Evolutionary conservation across 768 basidiomycete genomes (phyloP).

Genomic region (Suillus brevipes): DNA sequence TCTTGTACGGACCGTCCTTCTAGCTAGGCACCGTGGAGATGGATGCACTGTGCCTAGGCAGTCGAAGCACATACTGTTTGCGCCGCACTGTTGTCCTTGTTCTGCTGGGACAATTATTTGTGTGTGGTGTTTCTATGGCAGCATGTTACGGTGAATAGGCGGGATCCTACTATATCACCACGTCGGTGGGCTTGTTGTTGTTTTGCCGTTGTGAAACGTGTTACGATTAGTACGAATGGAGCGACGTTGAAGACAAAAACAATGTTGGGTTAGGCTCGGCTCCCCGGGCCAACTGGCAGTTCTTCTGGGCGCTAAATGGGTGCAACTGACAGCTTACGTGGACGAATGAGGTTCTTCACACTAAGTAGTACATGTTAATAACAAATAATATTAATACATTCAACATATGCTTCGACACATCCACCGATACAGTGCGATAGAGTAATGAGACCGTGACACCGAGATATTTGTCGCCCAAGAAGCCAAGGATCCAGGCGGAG

Average conservation of each 20-base stretch:
- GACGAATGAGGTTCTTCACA: not conserved
- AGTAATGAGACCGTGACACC: too few relatives aligned
- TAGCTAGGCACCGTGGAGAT: slow-evolving; percentile 2
- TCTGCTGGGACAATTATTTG: not conserved
- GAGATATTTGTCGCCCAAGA: not conserved
- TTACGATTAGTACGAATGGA: not conserved
- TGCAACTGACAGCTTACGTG: slow-evolving; percentile 2
- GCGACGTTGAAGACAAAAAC: not conserved
- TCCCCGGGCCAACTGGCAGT: not conserved
- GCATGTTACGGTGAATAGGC: not conserved
- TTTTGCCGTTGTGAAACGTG: slow-evolving; percentile 4
- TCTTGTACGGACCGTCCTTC: slow-evolving; percentile 5
- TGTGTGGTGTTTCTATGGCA: not conserved
- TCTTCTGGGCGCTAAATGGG: not conserved
- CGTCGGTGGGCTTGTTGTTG: slow-evolving; percentile 5
- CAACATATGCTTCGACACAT: not conserved
- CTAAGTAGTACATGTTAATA: not conserved
- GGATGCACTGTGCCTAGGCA: not conserved
- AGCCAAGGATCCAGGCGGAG: not conserved
- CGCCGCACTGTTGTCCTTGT: not conserved
- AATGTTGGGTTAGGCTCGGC: not conserved
- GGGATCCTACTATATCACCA: not conserved
- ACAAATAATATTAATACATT: not conserved
- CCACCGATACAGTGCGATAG: not conserved
- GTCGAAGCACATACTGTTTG: not conserved